These are phyloP conservation scores for Haplosporangium sp. DNA, from an alignment of 371 early-diverging fungal genomes.

Conservation along the genomic window DNA sequence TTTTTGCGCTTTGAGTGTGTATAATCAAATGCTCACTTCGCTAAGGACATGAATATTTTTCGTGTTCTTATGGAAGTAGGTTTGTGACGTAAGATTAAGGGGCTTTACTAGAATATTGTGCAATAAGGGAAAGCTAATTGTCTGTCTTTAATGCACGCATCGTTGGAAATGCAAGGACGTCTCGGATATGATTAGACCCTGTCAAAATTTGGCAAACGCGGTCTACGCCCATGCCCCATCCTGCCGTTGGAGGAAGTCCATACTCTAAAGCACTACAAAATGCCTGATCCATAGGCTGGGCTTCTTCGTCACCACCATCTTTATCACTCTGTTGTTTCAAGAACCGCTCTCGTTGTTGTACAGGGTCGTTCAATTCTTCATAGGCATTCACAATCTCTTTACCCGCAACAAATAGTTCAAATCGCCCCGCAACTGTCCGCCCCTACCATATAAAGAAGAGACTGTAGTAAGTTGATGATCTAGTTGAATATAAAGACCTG, in stretches of 20 bases:
- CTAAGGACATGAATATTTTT: too few relatives aligned
- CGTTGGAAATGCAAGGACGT: slow-evolving; percentile 92
- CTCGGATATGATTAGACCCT: slow-evolving; percentile 87
- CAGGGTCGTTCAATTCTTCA: slow-evolving; percentile 99
- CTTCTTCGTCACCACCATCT: slow-evolving; percentile 56
- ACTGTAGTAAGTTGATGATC: not conserved
- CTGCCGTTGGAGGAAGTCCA: slow-evolving; percentile 97
- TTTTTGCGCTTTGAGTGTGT: not conserved
- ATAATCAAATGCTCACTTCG: not conserved
- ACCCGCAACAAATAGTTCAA: slow-evolving; percentile 94
- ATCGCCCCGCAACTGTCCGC: slow-evolving; percentile 77
- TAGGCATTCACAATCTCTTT: slow-evolving; percentile 98
- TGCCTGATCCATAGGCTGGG: slow-evolving; percentile 75
- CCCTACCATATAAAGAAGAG: slow-evolving; percentile 39
- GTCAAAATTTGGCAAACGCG: slow-evolving; percentile 92
- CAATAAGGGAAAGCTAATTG: not conserved
- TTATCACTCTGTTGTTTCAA: slow-evolving; percentile 67
- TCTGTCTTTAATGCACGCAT: slow-evolving; percentile 31
- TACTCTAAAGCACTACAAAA: slow-evolving; percentile 95
- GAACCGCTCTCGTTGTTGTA: slow-evolving; percentile 94
- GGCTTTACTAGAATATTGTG: not conserved
- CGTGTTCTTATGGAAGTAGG: not conserved
- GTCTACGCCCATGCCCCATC: slow-evolving; percentile 99
- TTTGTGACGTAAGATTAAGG: slow-evolving; percentile 3
- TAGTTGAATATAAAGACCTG: not conserved